phyloP scores from a whole-genome alignment of 202 grass and related monocot genomes.

The Alloteropsis angusta region DNA sequence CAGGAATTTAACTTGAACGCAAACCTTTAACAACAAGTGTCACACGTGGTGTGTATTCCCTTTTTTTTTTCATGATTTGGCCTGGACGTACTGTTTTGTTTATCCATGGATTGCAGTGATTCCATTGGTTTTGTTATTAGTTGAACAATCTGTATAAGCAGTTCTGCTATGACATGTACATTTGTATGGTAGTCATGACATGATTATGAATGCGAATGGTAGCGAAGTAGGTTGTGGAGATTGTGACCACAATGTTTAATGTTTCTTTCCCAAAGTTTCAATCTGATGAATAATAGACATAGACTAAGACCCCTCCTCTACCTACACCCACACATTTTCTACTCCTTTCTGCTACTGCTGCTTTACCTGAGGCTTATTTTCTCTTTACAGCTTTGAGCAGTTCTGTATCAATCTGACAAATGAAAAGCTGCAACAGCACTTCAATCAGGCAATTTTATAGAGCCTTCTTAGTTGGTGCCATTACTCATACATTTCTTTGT shows the following conservation, averaged over 20 bases:
- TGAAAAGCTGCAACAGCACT: conserved; percentile 97
- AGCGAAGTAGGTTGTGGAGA: not conserved
- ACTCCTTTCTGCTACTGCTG: not conserved
- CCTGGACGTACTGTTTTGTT: conserved; percentile 3
- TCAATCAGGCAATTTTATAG: conserved; percentile 74
- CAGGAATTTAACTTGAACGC: not conserved
- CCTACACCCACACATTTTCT: not conserved
- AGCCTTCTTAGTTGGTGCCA: conserved; percentile 1
- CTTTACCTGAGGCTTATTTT: conserved; percentile 21
- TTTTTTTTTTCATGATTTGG: conserved; percentile 14
- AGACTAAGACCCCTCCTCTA: too few relatives aligned
- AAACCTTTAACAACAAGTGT: not conserved
- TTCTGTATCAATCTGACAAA: conserved; percentile 99
- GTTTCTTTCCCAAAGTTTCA: not conserved
- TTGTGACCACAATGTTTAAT: not conserved
- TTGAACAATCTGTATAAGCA: not conserved
- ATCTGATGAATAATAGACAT: not conserved
- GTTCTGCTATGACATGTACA: not conserved
- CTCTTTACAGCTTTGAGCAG: conserved; percentile 79
- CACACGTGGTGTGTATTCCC: not conserved
- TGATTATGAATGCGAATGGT: not conserved
- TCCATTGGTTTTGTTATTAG: conserved; percentile 8
- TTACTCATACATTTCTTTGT: not conserved
- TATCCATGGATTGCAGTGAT: not conserved
- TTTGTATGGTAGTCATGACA: not conserved